Evolutionary conservation across 2,329 filamentous ascomycete genomes (phyloP).

Genomic region (Dothidotthia symphoricarpi): DNA sequence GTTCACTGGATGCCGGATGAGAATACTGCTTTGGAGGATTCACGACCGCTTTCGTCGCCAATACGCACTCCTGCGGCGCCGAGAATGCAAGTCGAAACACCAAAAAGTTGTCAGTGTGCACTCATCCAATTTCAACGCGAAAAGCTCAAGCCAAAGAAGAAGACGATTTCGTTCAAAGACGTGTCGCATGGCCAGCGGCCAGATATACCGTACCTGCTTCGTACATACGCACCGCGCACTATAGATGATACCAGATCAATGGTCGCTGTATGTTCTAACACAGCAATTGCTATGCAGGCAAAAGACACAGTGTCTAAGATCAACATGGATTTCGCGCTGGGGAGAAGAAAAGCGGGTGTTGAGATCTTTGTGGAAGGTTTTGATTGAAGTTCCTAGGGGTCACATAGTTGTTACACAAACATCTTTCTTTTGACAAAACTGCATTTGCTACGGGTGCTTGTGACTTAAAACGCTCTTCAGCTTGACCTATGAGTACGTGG

Average conservation of each 20-base stretch:
- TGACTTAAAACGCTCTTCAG: too few species aligned
- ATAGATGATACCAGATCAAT: constrained; percentile 15
- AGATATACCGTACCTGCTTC: constrained; percentile 9
- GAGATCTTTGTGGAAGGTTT: constrained; percentile 22
- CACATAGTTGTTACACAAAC: too few species aligned
- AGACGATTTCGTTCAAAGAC: constrained; percentile 7
- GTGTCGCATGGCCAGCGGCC: constrained; percentile 16
- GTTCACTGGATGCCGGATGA: constrained; percentile 5
- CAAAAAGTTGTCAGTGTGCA: constrained; percentile 15
- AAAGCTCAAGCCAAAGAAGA: constrained; percentile 2
- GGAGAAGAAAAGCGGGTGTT: constrained; percentile 12
- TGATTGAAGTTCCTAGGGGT: too few species aligned
- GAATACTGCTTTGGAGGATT: constrained; percentile 1
- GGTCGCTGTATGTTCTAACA: constrained; percentile 25
- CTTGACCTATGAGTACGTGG: too few species aligned
- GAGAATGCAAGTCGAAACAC: neutral
- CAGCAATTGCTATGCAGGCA: constrained; percentile 7
- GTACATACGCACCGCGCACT: neutral
- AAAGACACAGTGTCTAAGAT: constrained; percentile 15
- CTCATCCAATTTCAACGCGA: constrained; percentile 15
- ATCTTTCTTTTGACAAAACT: too few species aligned
- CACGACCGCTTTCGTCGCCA: constrained; percentile 2
- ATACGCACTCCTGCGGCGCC: neutral
- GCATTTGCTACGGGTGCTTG: too few species aligned
- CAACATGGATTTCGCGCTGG: constrained; percentile 21